Percentiles rank a stretch among this genome's conserved stretches.
Conservation (phyloP, 2,329 filamentous ascomycete species). For the Zalaria obscura region DNA sequence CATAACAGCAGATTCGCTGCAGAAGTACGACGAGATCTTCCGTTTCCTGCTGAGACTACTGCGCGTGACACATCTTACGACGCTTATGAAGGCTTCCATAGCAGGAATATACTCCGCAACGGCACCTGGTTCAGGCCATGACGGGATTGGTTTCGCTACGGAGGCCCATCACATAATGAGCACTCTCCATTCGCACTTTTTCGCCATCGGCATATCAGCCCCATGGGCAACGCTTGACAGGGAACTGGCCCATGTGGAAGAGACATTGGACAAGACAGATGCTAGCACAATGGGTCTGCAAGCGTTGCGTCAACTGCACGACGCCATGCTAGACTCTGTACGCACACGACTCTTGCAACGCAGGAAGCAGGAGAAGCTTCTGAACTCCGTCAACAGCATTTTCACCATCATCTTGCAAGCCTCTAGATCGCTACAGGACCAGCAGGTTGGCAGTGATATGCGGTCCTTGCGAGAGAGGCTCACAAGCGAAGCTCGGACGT, state of each 20-base stretch:
- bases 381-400: conserved; percentile 11
- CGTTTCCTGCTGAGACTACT: conserved; percentile 62
- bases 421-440: background rate
- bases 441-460: background rate
- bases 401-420: conserved; percentile 12
- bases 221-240: conserved; percentile 60
- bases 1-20: conserved; percentile 54
- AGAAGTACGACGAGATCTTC: conserved; percentile 79
- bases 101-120: conserved; percentile 8
- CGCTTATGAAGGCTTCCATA: conserved; percentile 18
- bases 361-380: conserved; percentile 13
- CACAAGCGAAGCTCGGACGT: background rate
- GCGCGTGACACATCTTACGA: conserved; percentile 50
- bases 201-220: conserved; percentile 59
- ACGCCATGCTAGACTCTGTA: conserved; percentile 15
- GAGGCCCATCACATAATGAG: conserved; percentile 72
- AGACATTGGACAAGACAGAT: conserved; percentile 23
- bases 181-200: conserved; percentile 60
- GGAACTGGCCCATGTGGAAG: conserved; percentile 51
- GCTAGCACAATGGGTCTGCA: conserved; percentile 10
- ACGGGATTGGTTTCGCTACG: conserved; percentile 40
- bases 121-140: background rate
- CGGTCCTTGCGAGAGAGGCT: background rate
- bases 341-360: conserved; percentile 17
- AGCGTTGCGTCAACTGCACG: conserved; percentile 13